A percentile compares a stretch with the other conserved stretches of the same genome.
Conservation (phyloP, 495 filamentous ascomycete species). For the Neurospora sp. region DNA sequence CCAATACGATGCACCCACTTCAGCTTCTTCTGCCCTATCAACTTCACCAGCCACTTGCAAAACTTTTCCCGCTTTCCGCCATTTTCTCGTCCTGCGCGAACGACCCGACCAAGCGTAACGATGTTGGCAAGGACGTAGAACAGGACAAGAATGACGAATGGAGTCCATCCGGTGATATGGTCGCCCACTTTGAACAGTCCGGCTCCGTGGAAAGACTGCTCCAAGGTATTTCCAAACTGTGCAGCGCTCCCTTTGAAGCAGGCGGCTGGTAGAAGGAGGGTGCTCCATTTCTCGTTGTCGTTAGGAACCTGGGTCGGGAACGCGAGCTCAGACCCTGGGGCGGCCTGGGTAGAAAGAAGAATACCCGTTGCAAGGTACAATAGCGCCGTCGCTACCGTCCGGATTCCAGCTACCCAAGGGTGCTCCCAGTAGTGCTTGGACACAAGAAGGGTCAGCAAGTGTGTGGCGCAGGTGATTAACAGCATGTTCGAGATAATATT, state of each 20-base stretch:
- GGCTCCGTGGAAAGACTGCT: conserved; percentile 3
- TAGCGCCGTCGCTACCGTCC: conserved; percentile 11
- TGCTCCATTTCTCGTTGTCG: conserved; percentile 8
- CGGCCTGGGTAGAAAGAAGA: conserved; percentile 20
- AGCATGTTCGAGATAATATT: conserved; percentile 29
- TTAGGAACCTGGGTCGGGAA: conserved; percentile 19
- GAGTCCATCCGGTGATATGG: conserved; percentile 21
- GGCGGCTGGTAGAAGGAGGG: conserved; percentile 18
- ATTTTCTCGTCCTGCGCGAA: conserved; percentile 12
- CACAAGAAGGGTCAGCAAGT: conserved; percentile 26
- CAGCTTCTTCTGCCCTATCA: neutral
- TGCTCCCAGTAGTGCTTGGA: conserved; percentile 24
- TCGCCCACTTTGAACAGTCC: conserved; percentile 8
- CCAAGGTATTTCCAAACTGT: conserved; percentile 1
- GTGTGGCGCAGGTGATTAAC: conserved; percentile 29
- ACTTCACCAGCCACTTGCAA: neutral
- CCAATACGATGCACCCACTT: conserved; percentile 3
- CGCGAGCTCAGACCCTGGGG: neutral
- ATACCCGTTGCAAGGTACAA: conserved; percentile 20
- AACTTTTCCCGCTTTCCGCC: conserved; percentile 8
- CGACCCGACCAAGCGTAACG: conserved; percentile 11
- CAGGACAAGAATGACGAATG: conserved; percentile 18
- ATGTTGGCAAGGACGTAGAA: conserved; percentile 18
- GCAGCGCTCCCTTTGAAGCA: conserved; percentile 17
- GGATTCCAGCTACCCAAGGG: conserved; percentile 17